Evolutionary conservation across 225 moss, liverwort and hornwort genomes (phyloP), one percentile per base, ranked within the genome.

Genomic region (Pseudisothecium myosuroides): DNA sequence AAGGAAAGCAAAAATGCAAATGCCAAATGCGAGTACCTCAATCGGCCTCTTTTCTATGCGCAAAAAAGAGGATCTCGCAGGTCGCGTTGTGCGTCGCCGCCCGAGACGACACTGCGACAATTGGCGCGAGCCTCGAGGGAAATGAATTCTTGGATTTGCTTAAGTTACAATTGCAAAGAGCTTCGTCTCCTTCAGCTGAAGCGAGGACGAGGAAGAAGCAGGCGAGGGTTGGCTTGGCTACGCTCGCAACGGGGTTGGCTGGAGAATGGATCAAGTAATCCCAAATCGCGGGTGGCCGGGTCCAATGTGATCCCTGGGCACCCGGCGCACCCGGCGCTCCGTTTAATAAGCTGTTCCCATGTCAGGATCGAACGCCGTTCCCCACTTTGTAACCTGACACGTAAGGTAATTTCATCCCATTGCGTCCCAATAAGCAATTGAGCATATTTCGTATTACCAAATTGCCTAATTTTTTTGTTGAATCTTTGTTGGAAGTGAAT

Each of bases 221-320:
- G 39, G 39, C 11, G 9, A n/a, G 73, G 73, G 61, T 50, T 18
- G 56, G 67, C 55, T 47, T 10, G 39, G 54, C 61, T 6, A 8
- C 26, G 43, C 62, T 62, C 69, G 84, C 68, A 63, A 54, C 14
- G 77, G 89, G 89, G 89, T 89, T 89, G 89, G 89, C 89, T 89
- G 89, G 73, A 85, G 72, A 85, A 41, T 81, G 89, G 89, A 89
- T 89, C 81, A 55, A 34, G 72, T 62, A 85, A 89, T 89, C 89
- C 34, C 80, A 32, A 14, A 72, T 81, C 72, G 80, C 85, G 89
- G 85, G 89, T 37, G 36, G 24, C 61, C 79, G 37, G 85, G 80
- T 39, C 58, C 78, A 66, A 68, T 89, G n/a, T 13, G 29, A 29
- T 3, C 47, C 85, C 60, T 5, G 47, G 50, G 12, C 43, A 12